Conservation (phyloP, 768 basidiomycete genomes). For the Kwoniella dejecticola region DNA sequence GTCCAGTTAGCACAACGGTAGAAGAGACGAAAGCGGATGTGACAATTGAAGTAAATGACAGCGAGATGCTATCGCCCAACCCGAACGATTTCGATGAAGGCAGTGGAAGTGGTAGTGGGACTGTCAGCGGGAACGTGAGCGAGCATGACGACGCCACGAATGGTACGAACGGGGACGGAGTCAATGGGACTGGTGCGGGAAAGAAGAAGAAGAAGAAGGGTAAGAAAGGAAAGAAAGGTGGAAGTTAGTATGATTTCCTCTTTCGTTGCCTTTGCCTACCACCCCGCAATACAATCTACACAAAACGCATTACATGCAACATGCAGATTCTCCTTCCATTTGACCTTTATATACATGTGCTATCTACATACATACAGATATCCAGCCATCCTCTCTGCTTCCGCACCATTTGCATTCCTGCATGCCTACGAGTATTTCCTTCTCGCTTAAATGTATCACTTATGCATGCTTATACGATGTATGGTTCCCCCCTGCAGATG, state of each 20-base stretch:
- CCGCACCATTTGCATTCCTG: too few relatives aligned
- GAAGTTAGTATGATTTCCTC: slow-evolving; percentile 4
- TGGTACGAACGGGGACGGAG: neutral
- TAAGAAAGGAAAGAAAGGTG: slow-evolving; percentile 18
- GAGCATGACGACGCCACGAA: neutral
- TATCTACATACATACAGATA: neutral
- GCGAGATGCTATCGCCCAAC: neutral
- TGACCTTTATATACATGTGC: neutral
- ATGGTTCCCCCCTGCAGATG: neutral
- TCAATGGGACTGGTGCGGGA: neutral
- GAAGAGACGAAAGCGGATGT: neutral
- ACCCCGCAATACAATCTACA: neutral
- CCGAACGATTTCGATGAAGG: neutral
- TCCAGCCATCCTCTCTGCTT: too few relatives aligned
- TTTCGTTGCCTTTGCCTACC: neutral
- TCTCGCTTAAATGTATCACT: slow-evolving; percentile 13
- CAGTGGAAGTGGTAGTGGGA: slow-evolving; percentile 1
- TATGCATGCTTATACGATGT: slow-evolving; percentile 6
- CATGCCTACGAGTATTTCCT: neutral
- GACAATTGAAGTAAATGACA: neutral
- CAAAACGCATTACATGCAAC: neutral
- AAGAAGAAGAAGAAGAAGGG: slow-evolving; percentile 17
- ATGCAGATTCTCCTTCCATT: too few relatives aligned
- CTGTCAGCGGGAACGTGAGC: neutral
- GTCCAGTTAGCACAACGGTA: slow-evolving; percentile 1